Percentiles rank a stretch among this genome's conserved stretches.
These are phyloP conservation scores for Murraya paniculata DNA, from an alignment of 345 rosid genomes.

Conservation along the genomic window DNA sequence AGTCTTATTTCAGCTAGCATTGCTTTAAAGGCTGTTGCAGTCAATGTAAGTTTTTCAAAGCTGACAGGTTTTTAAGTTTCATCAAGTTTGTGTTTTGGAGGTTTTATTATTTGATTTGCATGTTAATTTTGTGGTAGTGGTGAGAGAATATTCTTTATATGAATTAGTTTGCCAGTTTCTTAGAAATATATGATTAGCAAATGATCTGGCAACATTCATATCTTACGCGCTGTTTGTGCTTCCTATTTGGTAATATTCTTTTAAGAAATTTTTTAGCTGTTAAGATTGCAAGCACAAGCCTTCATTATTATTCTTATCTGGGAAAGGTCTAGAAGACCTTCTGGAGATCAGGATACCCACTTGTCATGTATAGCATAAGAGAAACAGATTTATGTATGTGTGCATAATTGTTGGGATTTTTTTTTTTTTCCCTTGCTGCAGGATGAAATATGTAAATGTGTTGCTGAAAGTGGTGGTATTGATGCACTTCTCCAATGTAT, in stretches of 20 bases:
- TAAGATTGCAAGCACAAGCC: not conserved
- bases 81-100: not conserved
- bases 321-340: not conserved
- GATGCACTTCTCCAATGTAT: conserved; percentile 68
- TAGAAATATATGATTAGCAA: not conserved
- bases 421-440: conserved; percentile 26
- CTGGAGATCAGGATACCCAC: not conserved
- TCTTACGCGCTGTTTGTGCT: not conserved
- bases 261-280: no score
- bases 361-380: not conserved
- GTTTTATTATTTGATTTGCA: not conserved
- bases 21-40: conserved; percentile 80
- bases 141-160: not conserved
- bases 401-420: not conserved
- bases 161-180: not conserved
- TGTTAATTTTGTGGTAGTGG: not conserved
- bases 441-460: conserved; percentile 84
- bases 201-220: not conserved
- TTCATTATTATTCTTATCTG: not conserved
- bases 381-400: not conserved
- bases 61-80: not conserved
- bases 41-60: conserved; percentile 57
- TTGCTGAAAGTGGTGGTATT: conserved; percentile 88
- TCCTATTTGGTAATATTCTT: not conserved
- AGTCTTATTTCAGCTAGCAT: conserved; percentile 73